A percentile compares a stretch with the other conserved stretches of the same genome.
phyloP scores from a whole-genome alignment of 2,329 filamentous ascomycete species.

The Talaromyces sp. region DNA sequence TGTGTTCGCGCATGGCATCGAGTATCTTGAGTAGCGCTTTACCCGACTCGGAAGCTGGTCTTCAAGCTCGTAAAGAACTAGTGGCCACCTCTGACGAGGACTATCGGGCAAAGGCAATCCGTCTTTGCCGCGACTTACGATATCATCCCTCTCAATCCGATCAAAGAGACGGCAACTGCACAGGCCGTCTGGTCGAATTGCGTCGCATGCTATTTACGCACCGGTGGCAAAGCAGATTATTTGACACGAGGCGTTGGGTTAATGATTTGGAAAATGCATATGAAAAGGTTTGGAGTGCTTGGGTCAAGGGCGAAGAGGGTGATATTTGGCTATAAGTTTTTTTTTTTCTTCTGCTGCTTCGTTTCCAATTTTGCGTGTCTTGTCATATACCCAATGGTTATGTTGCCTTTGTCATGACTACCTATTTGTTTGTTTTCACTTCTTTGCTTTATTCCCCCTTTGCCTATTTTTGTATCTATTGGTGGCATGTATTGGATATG shows the following conservation, averaged over 20 bases:
- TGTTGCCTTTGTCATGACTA: conserved; percentile 11
- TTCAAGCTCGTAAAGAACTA: conserved; percentile 66
- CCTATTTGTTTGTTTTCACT: neutral
- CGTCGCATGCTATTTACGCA: conserved; percentile 77
- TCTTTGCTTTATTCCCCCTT: conserved; percentile 9
- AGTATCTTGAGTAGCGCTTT: conserved; percentile 89
- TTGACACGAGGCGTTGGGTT: conserved; percentile 91
- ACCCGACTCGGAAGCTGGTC: conserved; percentile 67
- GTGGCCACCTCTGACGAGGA: conserved; percentile 74
- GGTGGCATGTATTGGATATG: neutral
- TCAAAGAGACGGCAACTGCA: conserved; percentile 30
- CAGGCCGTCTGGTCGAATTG: conserved; percentile 72
- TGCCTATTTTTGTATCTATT: neutral
- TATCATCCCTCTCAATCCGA: conserved; percentile 44
- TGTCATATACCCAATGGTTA: conserved; percentile 19
- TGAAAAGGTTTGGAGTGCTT: conserved; percentile 79
- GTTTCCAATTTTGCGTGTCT: neutral
- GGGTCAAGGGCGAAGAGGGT: conserved; percentile 81
- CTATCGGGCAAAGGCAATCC: conserved; percentile 76
- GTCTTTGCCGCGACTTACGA: conserved; percentile 60
- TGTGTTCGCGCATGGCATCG: conserved; percentile 97
- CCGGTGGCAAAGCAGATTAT: conserved; percentile 82
- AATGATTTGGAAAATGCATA: conserved; percentile 84
- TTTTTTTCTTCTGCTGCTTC: neutral
- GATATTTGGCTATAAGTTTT: conserved; percentile 73